Evolutionary conservation across 2,329 filamentous ascomycete species (phyloP).

Genomic region (Phyllosticta capitalensis): DNA sequence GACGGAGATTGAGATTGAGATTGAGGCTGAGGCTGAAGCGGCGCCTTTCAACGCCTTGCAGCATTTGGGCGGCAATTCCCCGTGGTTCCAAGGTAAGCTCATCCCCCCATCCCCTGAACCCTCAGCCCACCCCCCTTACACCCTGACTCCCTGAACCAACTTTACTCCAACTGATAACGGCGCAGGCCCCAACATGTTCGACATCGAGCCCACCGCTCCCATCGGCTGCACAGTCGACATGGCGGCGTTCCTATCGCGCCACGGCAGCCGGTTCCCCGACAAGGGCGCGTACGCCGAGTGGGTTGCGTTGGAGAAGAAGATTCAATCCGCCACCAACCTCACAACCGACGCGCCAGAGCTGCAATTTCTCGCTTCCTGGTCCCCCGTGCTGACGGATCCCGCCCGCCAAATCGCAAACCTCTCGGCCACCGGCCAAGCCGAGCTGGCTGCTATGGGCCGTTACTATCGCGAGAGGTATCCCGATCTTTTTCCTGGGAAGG

Average conservation of each 20-base stretch:
- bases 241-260: conserved; percentile 50
- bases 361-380: conserved; percentile 50
- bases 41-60: conserved; percentile 23
- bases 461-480: conserved; percentile 37
- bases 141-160: no score
- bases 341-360: conserved; percentile 42
- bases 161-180: no score
- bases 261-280: conserved; percentile 56
- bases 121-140: no score
- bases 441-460: conserved; percentile 48
- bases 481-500: conserved; percentile 40
- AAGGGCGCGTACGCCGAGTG: conserved; percentile 50
- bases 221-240: conserved; percentile 50
- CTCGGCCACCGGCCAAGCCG: conserved; percentile 54
- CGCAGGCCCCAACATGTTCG: conserved; percentile 46
- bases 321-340: no score
- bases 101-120: no score
- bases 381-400: conserved; percentile 47
- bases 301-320: conserved; percentile 25
- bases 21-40: not conserved
- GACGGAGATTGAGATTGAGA: no score
- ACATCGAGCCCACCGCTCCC: conserved; percentile 46
- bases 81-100: conserved; percentile 25
- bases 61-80: conserved; percentile 31
- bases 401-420: conserved; percentile 48